Conservation (phyloP, 2,329 filamentous ascomycete species). For the Phyllosticta citriasiana region DNA sequence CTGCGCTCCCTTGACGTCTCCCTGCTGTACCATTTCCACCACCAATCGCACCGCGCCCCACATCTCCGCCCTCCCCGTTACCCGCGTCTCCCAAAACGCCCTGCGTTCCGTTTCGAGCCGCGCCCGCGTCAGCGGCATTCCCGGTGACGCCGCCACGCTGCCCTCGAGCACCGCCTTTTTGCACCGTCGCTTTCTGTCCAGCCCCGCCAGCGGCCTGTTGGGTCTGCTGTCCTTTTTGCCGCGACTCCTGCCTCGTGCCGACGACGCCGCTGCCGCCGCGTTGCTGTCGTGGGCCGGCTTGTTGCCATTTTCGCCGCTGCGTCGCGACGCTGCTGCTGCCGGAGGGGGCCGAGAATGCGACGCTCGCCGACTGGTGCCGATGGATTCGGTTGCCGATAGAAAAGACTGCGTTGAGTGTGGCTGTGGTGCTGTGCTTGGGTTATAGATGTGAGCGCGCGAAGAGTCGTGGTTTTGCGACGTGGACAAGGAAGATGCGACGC, state of each 20-base stretch:
- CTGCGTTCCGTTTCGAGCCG: slow-evolving; percentile 60
- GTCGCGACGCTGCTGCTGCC: background rate
- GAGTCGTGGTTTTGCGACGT: background rate
- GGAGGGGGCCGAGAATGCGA: background rate
- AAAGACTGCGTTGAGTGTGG: slow-evolving; percentile 5
- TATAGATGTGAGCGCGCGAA: slow-evolving; percentile 8
- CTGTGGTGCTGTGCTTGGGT: slow-evolving; percentile 1
- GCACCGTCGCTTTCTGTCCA: slow-evolving; percentile 2
- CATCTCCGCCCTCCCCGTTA: slow-evolving; percentile 65
- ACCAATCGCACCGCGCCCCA: slow-evolving; percentile 68
- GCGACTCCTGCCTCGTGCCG: background rate
- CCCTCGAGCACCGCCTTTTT: slow-evolving; percentile 3
- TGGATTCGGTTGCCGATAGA: background rate
- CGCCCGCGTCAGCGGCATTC: slow-evolving; percentile 52
- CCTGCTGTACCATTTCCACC: slow-evolving; percentile 55
- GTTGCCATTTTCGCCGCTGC: background rate
- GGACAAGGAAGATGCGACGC: background rate
- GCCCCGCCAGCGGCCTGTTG: slow-evolving; percentile 6
- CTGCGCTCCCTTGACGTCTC: slow-evolving; percentile 51
- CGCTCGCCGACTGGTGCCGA: background rate
- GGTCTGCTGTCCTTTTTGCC: background rate
- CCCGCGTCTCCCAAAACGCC: slow-evolving; percentile 86
- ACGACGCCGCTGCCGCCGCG: background rate
- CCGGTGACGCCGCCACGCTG: slow-evolving; percentile 1
- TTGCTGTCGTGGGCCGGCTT: background rate